These are phyloP conservation scores for Paecilomyces formosus DNA, from an alignment of 2,329 filamentous ascomycete genomes.

Conservation along the genomic window DNA sequence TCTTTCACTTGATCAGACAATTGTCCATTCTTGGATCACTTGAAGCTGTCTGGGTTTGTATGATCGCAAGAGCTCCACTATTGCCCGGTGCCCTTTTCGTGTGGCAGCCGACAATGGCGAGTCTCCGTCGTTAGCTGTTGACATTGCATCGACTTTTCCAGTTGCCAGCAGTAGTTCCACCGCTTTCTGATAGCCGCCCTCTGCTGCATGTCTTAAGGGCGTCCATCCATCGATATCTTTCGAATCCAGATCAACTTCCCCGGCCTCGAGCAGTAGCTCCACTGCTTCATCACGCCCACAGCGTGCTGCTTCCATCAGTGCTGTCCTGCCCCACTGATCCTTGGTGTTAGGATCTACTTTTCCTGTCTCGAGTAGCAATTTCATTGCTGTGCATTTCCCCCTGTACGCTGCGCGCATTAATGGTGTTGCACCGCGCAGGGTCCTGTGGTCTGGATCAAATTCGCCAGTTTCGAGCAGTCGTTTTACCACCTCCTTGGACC, in stretches of 20 bases:
- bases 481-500: background rate
- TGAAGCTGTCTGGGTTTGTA: background rate
- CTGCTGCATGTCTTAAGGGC: slow-evolving; percentile 1
- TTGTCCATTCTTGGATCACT: background rate
- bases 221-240: background rate
- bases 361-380: background rate
- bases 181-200: background rate
- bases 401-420: background rate
- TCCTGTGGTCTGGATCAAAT: background rate
- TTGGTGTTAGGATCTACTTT: background rate
- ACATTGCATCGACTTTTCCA: background rate
- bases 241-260: background rate
- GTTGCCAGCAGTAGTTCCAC: slow-evolving; percentile 3
- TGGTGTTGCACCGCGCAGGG: background rate
- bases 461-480: background rate
- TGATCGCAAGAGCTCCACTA: background rate
- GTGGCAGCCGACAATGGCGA: background rate
- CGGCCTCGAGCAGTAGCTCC: background rate
- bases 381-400: background rate
- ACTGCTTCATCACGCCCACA: too few species aligned
- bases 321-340: too few species aligned
- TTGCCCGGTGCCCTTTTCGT: background rate
- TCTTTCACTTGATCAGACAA: too few species aligned
- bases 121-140: background rate
- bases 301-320: too few species aligned